Conservation (phyloP, 139 green algal species). For the Tetradesmus lagerheimii region DNA sequence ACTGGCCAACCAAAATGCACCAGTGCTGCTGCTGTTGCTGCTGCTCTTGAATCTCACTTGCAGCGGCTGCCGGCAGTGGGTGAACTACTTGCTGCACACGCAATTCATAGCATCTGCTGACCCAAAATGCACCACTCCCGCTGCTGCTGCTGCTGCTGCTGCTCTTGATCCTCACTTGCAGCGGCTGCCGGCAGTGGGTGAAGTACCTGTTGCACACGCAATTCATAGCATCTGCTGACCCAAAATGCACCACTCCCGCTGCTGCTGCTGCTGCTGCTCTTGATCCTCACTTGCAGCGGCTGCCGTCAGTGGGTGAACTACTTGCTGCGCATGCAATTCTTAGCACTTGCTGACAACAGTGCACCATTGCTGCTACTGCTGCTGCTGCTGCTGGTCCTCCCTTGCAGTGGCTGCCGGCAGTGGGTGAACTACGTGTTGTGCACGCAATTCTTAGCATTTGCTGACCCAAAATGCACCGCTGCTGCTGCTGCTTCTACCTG, state of each 20-base stretch:
- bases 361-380: not conserved
- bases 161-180: no score
- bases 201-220: not conserved
- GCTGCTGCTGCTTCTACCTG: conserved; percentile 61
- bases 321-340: conserved; percentile 98
- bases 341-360: no score
- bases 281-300: conserved; percentile 51
- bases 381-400: not conserved
- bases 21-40: not conserved
- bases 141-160: not conserved
- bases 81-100: conserved; percentile 88
- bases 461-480: no score
- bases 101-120: no score
- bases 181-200: not conserved
- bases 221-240: no score
- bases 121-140: not conserved
- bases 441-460: no score
- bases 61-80: conserved; percentile 90
- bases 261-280: conserved; percentile 1
- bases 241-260: no score
- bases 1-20: no score
- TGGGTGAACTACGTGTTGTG: conserved; percentile 99
- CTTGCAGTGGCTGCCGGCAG: conserved; percentile 77
- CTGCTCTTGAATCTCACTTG: not conserved
- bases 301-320: conserved; percentile 98